Evolutionary conservation across 129 eudicot species (phyloP), one percentile per base, ranked within the genome.

Genomic region (Logfia minima): DNA sequence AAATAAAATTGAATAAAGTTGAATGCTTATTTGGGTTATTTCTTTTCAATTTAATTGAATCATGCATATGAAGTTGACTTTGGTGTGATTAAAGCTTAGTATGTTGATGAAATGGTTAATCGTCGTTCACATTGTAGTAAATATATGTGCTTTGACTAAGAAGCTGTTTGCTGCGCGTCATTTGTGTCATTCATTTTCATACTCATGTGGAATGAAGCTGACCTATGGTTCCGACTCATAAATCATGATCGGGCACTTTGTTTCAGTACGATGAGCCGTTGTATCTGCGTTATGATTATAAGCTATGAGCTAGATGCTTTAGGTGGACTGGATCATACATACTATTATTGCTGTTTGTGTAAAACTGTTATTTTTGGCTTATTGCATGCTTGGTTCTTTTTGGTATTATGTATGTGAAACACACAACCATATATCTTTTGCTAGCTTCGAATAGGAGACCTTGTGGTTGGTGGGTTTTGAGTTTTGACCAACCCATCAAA

Each of bases 1-100:
- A 24, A 69, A 52, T 64, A 28, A 52, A 45, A 51, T 4, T 28
- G 41, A 80, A 80, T 80, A 73, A 80, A 73, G 48, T 18, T 72
- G 74, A 26, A 73, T 18, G 72, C 74, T 52, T 80, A 11, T 24
- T 52, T 35, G n/a, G 13, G 13, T 2, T 41, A 10, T 8, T 14
- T 3, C 31, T 74, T 9, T 35, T 0, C 39, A 35, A 35, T 35
- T 6, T 43, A 43, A 43, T 43, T 10, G 51, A 43, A 43, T 43
- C 55, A 11, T 48, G n/a, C 16, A 48, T 48, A 3, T 13, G 55
- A 45, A 45, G 53, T 45, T 45, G 18, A 45, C 53, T 11, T n/a
- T n/a, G 63, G 63, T 21, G 63, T 4, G 62, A 18, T 56, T 56
- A 1, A 56, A 56, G 22, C 62, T 45, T 45, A 2, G 14, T 45